A percentile compares a stretch with the other conserved stretches of the same genome.
Evolutionary conservation across 2,329 filamentous ascomycete genomes (phyloP).

Genomic region (Thielaviopsis ethacetica): DNA sequence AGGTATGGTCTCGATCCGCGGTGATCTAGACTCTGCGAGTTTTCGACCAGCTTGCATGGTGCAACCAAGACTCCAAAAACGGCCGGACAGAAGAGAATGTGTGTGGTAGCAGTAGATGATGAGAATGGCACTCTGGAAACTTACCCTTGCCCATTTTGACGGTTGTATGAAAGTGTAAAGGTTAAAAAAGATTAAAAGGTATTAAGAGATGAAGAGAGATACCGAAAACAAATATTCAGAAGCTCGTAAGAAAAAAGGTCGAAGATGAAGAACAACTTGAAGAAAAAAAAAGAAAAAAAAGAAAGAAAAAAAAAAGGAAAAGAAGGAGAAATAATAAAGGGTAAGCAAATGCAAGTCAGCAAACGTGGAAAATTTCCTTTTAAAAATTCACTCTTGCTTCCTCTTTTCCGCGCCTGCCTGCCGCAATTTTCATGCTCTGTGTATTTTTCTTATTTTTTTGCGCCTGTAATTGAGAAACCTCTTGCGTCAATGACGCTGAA

Average conservation of each 20-base stretch:
- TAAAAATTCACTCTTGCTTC: not conserved
- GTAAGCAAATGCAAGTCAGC: not conserved
- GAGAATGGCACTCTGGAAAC: not conserved
- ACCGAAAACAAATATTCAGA: not conserved
- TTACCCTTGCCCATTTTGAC: constrained; percentile 11
- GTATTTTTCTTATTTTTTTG: not conserved
- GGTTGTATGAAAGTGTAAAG: not conserved
- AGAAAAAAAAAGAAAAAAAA: constrained; percentile 2
- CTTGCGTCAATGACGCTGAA: constrained; percentile 6
- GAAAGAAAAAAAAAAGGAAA: not conserved
- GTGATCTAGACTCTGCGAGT: too few relatives aligned
- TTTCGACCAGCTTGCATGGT: not conserved
- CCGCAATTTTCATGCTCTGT: not conserved
- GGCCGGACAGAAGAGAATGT: too few relatives aligned
- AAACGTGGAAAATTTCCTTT: not conserved
- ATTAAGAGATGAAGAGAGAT: not conserved
- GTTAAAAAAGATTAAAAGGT: constrained; percentile 2
- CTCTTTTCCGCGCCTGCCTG: not conserved
- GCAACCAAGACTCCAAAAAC: not conserved
- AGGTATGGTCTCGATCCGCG: not conserved
- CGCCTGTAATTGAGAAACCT: not conserved
- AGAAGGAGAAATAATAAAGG: not conserved
- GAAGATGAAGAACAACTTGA: constrained; percentile 9
- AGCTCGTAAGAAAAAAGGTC: constrained; percentile 1
- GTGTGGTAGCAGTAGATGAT: not conserved